These are phyloP conservation scores for Aspergillus viridinutans DNA, from an alignment of 2,329 filamentous ascomycete genomes.

Conservation along the genomic window DNA sequence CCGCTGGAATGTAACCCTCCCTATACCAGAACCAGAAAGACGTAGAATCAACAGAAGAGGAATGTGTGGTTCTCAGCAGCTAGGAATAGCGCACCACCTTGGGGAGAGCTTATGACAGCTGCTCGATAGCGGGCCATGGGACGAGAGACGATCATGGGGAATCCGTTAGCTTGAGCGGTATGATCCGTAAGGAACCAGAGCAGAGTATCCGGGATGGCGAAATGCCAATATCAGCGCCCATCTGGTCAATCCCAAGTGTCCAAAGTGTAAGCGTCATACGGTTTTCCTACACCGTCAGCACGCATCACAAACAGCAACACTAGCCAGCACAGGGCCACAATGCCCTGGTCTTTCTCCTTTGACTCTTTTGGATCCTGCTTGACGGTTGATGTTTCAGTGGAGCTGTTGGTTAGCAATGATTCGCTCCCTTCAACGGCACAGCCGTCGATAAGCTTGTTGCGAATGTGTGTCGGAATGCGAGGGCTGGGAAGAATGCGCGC, in stretches of 20 bases:
- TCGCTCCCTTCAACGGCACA: constrained; percentile 11
- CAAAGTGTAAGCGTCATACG: constrained; percentile 36
- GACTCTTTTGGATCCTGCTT: constrained; percentile 5
- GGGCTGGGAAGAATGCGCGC: constrained; percentile 31
- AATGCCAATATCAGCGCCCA: neutral
- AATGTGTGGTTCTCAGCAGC: constrained; percentile 19
- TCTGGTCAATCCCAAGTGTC: constrained; percentile 4
- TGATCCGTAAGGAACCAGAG: constrained; percentile 5
- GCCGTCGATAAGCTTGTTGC: constrained; percentile 14
- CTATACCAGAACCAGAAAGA: constrained; percentile 31
- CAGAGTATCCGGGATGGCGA: neutral
- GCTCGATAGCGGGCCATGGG: neutral
- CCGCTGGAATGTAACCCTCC: constrained; percentile 32
- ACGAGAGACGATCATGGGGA: neutral
- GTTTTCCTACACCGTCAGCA: constrained; percentile 15
- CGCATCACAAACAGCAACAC: constrained; percentile 1
- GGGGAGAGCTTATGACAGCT: neutral
- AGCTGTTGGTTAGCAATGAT: constrained; percentile 10
- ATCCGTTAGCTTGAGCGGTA: constrained; percentile 3
- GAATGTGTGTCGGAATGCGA: constrained; percentile 26
- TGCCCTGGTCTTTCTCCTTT: constrained; percentile 4
- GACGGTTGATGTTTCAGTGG: constrained; percentile 9
- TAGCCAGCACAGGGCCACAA: constrained; percentile 5
- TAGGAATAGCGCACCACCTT: constrained; percentile 14
- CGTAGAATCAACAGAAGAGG: constrained; percentile 20